phyloP scores from a whole-genome alignment of 2,329 filamentous ascomycete genomes.

The Colletotrichum karsti region DNA sequence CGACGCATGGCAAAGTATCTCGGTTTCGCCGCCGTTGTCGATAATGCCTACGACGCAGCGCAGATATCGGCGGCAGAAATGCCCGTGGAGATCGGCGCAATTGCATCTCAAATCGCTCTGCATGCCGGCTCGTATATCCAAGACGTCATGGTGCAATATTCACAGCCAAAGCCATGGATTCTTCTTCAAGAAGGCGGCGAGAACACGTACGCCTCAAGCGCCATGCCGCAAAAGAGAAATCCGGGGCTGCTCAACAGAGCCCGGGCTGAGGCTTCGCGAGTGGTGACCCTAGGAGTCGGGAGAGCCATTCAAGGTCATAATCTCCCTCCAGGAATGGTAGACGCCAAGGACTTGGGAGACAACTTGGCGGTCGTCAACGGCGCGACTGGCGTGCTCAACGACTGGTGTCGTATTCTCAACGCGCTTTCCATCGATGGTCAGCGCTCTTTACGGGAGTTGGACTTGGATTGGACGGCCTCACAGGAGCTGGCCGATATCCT shows the following conservation, averaged over 20 bases:
- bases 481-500: conserved; percentile 20
- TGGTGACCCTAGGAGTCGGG: conserved; percentile 3
- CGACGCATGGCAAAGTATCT: conserved; percentile 22
- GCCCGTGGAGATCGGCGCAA: conserved; percentile 14
- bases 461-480: conserved; percentile 23
- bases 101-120: conserved; percentile 8
- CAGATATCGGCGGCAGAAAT: conserved; percentile 17
- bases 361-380: conserved; percentile 15
- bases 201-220: conserved; percentile 23
- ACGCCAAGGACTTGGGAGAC: conserved; percentile 8
- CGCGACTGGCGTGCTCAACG: not conserved
- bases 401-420: conserved; percentile 10
- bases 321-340: conserved; percentile 14
- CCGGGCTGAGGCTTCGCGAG: conserved; percentile 11
- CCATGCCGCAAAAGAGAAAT: conserved; percentile 23
- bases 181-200: conserved; percentile 16
- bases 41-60: conserved; percentile 23
- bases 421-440: conserved; percentile 6
- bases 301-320: conserved; percentile 23
- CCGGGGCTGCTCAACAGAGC: not conserved
- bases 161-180: conserved; percentile 21
- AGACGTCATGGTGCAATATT: conserved; percentile 20
- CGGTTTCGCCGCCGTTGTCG: conserved; percentile 14
- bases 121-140: conserved; percentile 21
- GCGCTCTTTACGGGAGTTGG: conserved; percentile 11